Conservation (phyloP, 2,329 filamentous ascomycete species). For the Monosporascus ibericus region DNA sequence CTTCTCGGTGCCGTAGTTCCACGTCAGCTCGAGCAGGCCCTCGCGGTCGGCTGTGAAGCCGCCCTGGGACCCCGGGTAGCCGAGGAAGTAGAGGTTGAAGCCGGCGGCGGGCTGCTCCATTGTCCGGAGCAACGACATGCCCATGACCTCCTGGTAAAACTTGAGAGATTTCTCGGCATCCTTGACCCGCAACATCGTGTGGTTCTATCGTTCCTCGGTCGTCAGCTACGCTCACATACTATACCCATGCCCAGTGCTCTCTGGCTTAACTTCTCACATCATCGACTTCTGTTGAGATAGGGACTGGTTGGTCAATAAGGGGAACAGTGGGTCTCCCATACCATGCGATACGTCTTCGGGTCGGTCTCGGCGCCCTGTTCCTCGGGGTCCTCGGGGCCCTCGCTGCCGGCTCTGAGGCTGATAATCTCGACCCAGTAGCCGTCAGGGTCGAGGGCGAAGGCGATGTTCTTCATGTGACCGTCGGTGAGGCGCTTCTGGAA, state of each 20-base stretch:
- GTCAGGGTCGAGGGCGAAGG: slow-evolving; percentile 85
- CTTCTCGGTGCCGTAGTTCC: slow-evolving; percentile 79
- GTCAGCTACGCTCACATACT: slow-evolving; percentile 1
- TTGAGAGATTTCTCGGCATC: slow-evolving; percentile 65
- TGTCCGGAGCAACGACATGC: slow-evolving; percentile 77
- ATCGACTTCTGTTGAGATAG: background rate
- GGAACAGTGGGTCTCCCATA: slow-evolving; percentile 13
- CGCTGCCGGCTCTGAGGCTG: slow-evolving; percentile 52
- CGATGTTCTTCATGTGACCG: slow-evolving; percentile 80
- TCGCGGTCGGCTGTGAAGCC: slow-evolving; percentile 62
- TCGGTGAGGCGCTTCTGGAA: slow-evolving; percentile 95
- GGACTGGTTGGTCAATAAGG: background rate
- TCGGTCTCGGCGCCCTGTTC: slow-evolving; percentile 70
- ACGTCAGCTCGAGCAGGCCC: slow-evolving; percentile 85
- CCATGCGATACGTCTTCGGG: slow-evolving; percentile 66
- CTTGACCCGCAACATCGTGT: slow-evolving; percentile 95
- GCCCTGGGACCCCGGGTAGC: slow-evolving; percentile 58
- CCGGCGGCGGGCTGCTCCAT: slow-evolving; percentile 61
- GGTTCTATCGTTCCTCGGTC: slow-evolving; percentile 48
- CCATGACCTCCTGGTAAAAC: slow-evolving; percentile 81
- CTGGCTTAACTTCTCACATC: background rate
- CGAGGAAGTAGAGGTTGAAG: slow-evolving; percentile 92
- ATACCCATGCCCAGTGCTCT: too few relatives aligned
- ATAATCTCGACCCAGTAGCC: slow-evolving; percentile 84
- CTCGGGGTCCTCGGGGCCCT: slow-evolving; percentile 56